Conservation (phyloP, 306 rosid species). For the Echinosophora koreensis region DNA sequence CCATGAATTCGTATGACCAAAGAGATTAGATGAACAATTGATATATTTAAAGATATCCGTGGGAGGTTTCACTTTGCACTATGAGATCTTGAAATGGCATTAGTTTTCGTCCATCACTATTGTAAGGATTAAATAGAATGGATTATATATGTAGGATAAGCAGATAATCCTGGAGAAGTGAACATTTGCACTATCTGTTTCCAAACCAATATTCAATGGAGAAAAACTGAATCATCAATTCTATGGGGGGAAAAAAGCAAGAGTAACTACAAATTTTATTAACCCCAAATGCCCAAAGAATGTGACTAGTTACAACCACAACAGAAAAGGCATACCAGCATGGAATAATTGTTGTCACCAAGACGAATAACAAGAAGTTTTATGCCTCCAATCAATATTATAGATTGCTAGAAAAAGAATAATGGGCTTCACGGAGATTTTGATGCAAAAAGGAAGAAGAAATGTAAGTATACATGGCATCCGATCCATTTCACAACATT, state of each 20-base stretch:
- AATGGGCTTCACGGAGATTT: background rate
- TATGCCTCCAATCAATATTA: slow-evolving; percentile 14
- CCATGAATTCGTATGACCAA: slow-evolving; percentile 23
- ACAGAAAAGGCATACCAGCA: background rate
- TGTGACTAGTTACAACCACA: slow-evolving; percentile 26
- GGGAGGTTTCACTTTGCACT: slow-evolving; percentile 15
- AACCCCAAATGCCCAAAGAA: slow-evolving; percentile 11
- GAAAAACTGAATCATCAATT: slow-evolving; percentile 16
- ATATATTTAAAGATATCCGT: slow-evolving; percentile 12
- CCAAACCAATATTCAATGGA: slow-evolving; percentile 21
- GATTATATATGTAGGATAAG: slow-evolving; percentile 19
- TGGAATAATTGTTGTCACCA: slow-evolving; percentile 1
- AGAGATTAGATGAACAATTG: slow-evolving; percentile 20
- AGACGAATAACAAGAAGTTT: slow-evolving; percentile 14
- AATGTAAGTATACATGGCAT: background rate
- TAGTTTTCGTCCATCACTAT: background rate
- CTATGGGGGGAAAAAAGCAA: background rate
- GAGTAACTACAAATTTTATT: background rate
- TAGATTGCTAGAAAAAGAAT: background rate
- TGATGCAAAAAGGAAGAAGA: background rate
- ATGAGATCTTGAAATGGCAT: slow-evolving; percentile 25
- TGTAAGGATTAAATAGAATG: slow-evolving; percentile 20
- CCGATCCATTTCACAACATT: too few relatives aligned
- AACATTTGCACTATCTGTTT: background rate
- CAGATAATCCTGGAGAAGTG: background rate